Evolutionary conservation across 1,284 basidiomycete genomes (phyloP), one percentile per base, ranked within the genome.

Genomic region (Coniferiporia weirii): DNA sequence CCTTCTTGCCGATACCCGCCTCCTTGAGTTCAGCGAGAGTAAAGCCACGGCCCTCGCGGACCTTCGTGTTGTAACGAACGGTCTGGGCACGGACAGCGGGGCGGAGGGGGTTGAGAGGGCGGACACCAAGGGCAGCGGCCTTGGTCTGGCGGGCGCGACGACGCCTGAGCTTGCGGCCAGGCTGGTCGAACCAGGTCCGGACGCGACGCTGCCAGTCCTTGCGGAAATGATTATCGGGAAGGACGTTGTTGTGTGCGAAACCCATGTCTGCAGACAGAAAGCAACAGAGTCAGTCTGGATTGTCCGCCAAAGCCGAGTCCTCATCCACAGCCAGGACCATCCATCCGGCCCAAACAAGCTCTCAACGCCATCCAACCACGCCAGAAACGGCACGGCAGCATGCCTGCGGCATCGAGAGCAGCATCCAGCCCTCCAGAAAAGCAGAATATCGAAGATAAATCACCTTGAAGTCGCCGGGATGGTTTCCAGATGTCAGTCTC

Each of bases 151-250:
- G 93, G 55, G 95, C 94, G 64, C 83, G 88, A 74, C 97, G 92
- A 75, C 97, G 86, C 74, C 93, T 90, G 77, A 96, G 91, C 82
- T 99, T 99, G 76, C 92, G 91, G 62, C 95, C 97, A 65, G 96
- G 94, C 79, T 99, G 97, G 83, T 99, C 93, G 76, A 99, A 99
- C 96, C 95, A 95, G 72, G 92, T 96, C 77, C 89, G 90, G 71
- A 97, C 93, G 68, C 88, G 87, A 72, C 87, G 83, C 77, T 96
- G 91, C 94, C 94, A 97, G 77, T 97, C 94, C 89, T 99, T 99
- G 80, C 87, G 93, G 87, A 98, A 98, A 75, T 98, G 95, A 80
- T 95, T 95, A 73, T 79, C 82, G 78, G 85, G 93, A 75, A 95
- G 91, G 79, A 92, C 91, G 81, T 90, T 91, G 76, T 91, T 91